phyloP scores from a whole-genome alignment of 108 stramenopile genomes.

The Pseudonitzschia delicatissima region DNA sequence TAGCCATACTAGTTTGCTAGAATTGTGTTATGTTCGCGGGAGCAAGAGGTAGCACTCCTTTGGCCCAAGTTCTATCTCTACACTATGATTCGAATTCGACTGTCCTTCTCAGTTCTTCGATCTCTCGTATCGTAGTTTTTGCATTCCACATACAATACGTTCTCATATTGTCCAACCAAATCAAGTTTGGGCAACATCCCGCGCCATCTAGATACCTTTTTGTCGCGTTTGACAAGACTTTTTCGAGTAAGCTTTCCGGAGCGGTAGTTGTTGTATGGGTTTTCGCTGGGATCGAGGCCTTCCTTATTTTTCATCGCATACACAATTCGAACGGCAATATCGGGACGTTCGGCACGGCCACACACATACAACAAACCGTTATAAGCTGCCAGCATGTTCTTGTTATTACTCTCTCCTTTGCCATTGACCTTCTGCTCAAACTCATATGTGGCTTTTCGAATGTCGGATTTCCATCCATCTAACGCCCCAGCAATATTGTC shows the following conservation, averaged over 20 bases:
- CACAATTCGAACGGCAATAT: constrained; percentile 64
- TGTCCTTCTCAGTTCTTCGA: constrained; percentile 56
- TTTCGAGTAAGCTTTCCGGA: constrained; percentile 50
- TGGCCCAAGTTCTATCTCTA: too few relatives aligned
- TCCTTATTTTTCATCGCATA: constrained; percentile 74
- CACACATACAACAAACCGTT: constrained; percentile 77
- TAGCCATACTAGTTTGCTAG: too few relatives aligned
- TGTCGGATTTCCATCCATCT: constrained; percentile 57
- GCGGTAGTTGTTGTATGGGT: constrained; percentile 51
- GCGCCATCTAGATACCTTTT: not conserved
- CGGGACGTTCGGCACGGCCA: constrained; percentile 67
- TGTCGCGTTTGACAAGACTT: not conserved
- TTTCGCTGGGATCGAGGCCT: constrained; percentile 58
- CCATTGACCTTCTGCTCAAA: constrained; percentile 15
- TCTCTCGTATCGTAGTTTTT: constrained; percentile 63
- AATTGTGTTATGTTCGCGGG: too few relatives aligned
- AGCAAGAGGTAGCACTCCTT: too few relatives aligned
- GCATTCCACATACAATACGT: constrained; percentile 69
- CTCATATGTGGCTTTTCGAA: constrained; percentile 45
- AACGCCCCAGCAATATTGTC: constrained; percentile 65
- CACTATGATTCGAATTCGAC: constrained; percentile 72
- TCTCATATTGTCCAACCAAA: constrained; percentile 57
- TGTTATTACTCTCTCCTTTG: not conserved
- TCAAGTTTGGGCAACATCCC: constrained; percentile 17
- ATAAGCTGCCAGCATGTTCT: constrained; percentile 76